These are phyloP conservation scores for Kodamaea fungicola DNA, from an alignment of 1,139 yeast genomes.

Conservation along the genomic window DNA sequence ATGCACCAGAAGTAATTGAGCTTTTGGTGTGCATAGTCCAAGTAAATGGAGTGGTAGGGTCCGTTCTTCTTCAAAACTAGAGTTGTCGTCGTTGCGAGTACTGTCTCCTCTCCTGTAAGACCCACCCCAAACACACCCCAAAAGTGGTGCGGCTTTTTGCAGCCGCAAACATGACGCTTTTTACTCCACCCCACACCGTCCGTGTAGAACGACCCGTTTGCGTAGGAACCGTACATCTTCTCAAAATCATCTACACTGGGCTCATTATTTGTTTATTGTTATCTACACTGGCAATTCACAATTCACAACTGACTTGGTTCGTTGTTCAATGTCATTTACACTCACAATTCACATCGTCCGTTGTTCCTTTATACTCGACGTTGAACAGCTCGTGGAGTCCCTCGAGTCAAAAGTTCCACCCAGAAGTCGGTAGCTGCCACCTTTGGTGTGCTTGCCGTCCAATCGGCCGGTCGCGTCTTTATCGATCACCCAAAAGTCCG, in stretches of 20 bases:
- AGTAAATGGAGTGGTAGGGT: conserved; percentile 18
- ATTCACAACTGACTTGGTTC: too few species aligned
- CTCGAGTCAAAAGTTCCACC: conserved; percentile 9
- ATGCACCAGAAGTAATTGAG: conserved; percentile 18
- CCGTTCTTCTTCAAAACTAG: conserved; percentile 17
- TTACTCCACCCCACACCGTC: conserved; percentile 8
- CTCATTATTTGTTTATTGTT: too few species aligned
- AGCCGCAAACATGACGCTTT: conserved; percentile 14
- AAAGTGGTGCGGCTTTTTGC: conserved; percentile 7
- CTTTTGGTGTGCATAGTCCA: conserved; percentile 14
- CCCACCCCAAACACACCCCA: conserved; percentile 21
- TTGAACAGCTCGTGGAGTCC: conserved; percentile 6
- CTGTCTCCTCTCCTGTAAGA: conserved; percentile 8
- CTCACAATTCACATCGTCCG: too few species aligned
- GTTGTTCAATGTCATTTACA: too few species aligned
- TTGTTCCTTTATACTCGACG: conserved; percentile 11
- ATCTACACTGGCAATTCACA: too few species aligned
- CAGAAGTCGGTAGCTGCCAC: conserved; percentile 2
- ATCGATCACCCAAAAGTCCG: conserved; percentile 17
- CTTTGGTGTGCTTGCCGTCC: not conserved
- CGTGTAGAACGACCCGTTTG: conserved; percentile 7
- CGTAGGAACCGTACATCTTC: conserved; percentile 9
- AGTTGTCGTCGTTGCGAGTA: conserved; percentile 7
- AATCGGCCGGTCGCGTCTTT: conserved; percentile 4
- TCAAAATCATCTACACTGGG: too few species aligned